Percentiles rank a stretch among this genome's conserved stretches.
Evolutionary conservation across 2,329 filamentous ascomycete species (phyloP).

Genomic region (Fusarium fujikuroi): DNA sequence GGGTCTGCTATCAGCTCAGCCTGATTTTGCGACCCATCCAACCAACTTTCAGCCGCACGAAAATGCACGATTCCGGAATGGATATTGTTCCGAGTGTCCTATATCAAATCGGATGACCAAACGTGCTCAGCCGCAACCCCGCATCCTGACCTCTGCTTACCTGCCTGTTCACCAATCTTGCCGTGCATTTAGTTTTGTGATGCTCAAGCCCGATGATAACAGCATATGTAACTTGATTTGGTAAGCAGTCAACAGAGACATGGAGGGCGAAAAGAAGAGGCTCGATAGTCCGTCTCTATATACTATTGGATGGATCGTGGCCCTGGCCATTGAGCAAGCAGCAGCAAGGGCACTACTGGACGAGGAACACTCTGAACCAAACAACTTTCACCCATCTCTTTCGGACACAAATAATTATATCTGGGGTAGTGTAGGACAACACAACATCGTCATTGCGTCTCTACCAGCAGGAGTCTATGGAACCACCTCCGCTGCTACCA

Average conservation of each 20-base stretch:
- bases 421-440: conserved; percentile 37
- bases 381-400: conserved; percentile 3
- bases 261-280: background rate
- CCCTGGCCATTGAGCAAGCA: conserved; percentile 39
- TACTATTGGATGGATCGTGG: conserved; percentile 43
- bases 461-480: conserved; percentile 36
- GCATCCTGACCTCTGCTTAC: background rate
- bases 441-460: conserved; percentile 45
- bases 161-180: background rate
- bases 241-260: background rate
- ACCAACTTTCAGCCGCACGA: background rate
- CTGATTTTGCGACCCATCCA: background rate
- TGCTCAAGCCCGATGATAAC: background rate
- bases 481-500: conserved; percentile 13
- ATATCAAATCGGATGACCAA: background rate
- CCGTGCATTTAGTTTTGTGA: no score
- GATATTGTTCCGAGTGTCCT: background rate
- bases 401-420: conserved; percentile 44
- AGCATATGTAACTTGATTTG: no score
- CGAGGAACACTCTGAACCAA: conserved; percentile 21
- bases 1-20: background rate
- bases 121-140: background rate
- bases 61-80: background rate
- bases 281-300: conserved; percentile 8
- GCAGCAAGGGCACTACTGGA: conserved; percentile 44